phyloP scores from a whole-genome alignment of 139 green algal genomes.

The Chlorella sp. region DNA sequence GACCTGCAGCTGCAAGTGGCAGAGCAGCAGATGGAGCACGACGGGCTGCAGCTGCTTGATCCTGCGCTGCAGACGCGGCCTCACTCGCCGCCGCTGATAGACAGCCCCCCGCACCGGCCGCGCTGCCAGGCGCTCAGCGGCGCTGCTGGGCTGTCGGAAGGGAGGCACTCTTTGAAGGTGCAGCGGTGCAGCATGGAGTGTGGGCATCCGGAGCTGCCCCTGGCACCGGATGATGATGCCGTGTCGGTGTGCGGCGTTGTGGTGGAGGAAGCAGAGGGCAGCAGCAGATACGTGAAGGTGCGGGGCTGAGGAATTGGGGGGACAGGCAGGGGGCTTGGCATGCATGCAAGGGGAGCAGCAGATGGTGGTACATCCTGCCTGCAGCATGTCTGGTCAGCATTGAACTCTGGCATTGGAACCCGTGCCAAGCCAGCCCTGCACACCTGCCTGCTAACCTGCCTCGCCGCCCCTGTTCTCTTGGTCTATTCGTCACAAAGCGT shows the following conservation, averaged over 20 bases:
- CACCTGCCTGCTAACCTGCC: too few species aligned
- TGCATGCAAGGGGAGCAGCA: too few species aligned
- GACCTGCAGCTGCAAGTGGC: conserved; percentile 55
- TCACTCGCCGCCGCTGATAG: too few species aligned
- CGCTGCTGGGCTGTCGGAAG: not conserved
- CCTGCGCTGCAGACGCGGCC: not conserved
- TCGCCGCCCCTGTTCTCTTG: too few species aligned
- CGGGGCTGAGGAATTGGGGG: not conserved
- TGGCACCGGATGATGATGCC: conserved; percentile 31
- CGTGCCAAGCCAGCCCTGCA: too few species aligned
- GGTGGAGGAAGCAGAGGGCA: conserved; percentile 32
- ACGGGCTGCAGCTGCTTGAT: not conserved
- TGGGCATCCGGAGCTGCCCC: conserved; percentile 31
- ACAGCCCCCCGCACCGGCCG: too few species aligned
- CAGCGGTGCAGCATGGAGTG: not conserved
- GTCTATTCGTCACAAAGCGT: too few species aligned
- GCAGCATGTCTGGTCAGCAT: too few species aligned
- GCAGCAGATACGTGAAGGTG: conserved; percentile 50
- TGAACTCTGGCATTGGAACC: too few species aligned
- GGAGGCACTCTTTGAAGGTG: not conserved
- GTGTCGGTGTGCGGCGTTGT: conserved; percentile 16
- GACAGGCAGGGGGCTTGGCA: not conserved
- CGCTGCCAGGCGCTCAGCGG: not conserved
- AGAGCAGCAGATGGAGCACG: not conserved
- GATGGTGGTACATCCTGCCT: too few species aligned